Conservation (phyloP, 768 basidiomycete species). For the Podaxis sp. region DNA sequence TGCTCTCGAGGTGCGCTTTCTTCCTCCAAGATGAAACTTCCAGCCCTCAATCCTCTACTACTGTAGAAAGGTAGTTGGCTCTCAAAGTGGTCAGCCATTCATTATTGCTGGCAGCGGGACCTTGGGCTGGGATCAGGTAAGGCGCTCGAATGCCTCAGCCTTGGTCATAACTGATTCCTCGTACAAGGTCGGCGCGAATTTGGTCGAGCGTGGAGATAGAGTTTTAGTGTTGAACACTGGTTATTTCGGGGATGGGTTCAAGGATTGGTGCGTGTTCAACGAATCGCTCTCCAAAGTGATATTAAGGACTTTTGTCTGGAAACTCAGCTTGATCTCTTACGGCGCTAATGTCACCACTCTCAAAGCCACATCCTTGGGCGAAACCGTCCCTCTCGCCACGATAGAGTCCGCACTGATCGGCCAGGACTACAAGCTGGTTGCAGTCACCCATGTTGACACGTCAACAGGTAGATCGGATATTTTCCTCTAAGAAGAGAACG, state of each 20-base stretch:
- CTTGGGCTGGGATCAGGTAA: conserved; percentile 76
- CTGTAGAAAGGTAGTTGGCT: conserved; percentile 61
- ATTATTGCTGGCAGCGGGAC: conserved; percentile 87
- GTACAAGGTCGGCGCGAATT: conserved; percentile 72
- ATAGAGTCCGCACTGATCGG: conserved; percentile 61
- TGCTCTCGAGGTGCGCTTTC: conserved; percentile 58
- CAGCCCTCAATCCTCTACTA: conserved; percentile 1
- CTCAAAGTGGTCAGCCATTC: conserved; percentile 74
- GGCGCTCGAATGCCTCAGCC: background rate
- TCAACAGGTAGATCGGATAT: conserved; percentile 51
- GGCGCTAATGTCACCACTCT: conserved; percentile 79
- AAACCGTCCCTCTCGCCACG: conserved; percentile 50
- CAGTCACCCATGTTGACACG: conserved; percentile 90
- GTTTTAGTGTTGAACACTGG: conserved; percentile 82
- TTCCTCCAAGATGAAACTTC: background rate
- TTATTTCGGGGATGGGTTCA: conserved; percentile 87
- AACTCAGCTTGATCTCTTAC: conserved; percentile 65
- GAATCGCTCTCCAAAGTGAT: background rate
- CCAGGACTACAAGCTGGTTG: conserved; percentile 78
- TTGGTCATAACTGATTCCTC: background rate
- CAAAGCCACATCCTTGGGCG: conserved; percentile 62
- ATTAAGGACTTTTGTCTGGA: background rate
- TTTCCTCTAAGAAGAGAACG: background rate
- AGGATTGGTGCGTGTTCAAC: conserved; percentile 59
- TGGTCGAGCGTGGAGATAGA: conserved; percentile 70